Evolutionary conservation across 2,329 filamentous ascomycete species (phyloP), one percentile per base, ranked within the genome.

Genomic region (Nemania diffusa): DNA sequence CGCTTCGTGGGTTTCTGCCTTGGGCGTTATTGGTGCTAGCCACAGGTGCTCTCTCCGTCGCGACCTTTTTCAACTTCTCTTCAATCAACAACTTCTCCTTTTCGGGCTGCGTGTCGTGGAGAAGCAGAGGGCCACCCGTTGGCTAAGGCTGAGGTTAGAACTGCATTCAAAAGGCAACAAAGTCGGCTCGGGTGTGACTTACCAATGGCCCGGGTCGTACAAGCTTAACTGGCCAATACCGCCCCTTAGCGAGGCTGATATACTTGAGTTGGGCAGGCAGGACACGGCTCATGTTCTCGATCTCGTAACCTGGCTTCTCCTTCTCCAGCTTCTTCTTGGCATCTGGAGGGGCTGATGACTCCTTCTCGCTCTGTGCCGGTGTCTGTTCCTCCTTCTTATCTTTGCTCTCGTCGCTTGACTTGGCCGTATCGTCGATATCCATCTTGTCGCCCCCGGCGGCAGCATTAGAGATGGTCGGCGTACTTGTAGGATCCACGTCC

Each of bases 271-370:
- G 96, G 53, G 89, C 88, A 0, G 94, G 96, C 55, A 99, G 88
- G 40, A 99, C 94, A 74, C 96, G 89, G 62, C 92, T 97, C 93
- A 99, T 97, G 84, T 99, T 99, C 78, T 96, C 92, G 69, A 99
- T 87, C 71, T 97, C 94, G 78, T 96, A 97, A 73, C 96, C 96
- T 66, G 97, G 88, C 87, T 97, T 98, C 83, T 99, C 96, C 84
- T 96, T 97, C 81, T 97, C 94, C 0, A 85, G 84, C 85, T 96
- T 97, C 87, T 97, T 97, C 87, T 95, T 97, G 42, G 85, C 82
- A 15, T 90, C 88, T 44, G 85, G 82, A 29, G 81, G 73, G 13
- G 82, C 78, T 1, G 83, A 80, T 1, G 79, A 75, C 58, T 91
- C 89, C 78, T 90, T 90, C 51, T 90, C 84, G 48, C 85, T 85